Conservation (phyloP, 2,329 filamentous ascomycete genomes). For the Sordariomycetes sp. region DNA sequence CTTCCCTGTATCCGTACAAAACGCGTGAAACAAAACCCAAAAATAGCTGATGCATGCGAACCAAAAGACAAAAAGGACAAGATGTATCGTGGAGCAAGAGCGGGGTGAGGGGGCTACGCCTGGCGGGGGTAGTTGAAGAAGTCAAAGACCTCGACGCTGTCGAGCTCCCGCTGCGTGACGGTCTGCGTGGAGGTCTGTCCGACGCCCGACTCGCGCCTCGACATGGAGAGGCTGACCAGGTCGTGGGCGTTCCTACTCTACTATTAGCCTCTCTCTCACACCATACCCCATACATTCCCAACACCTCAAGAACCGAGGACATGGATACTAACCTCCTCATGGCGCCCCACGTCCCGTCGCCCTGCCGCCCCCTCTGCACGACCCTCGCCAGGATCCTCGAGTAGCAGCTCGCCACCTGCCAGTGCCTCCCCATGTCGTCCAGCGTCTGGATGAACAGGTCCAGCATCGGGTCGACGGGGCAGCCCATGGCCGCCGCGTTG, state of each 20-base stretch:
- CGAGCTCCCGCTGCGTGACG: slow-evolving; percentile 26
- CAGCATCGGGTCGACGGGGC: slow-evolving; percentile 24
- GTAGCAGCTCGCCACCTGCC: slow-evolving; percentile 31
- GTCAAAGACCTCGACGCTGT: slow-evolving; percentile 32
- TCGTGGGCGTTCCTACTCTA: slow-evolving; percentile 21
- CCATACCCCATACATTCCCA: background rate
- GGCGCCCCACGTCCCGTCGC: slow-evolving; percentile 22
- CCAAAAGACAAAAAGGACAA: no score
- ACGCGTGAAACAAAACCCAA: no score
- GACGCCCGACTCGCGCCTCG: slow-evolving; percentile 22
- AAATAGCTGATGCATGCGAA: no score
- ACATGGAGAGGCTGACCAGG: slow-evolving; percentile 23
- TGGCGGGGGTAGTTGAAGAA: slow-evolving; percentile 30
- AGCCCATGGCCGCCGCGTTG: slow-evolving; percentile 26
- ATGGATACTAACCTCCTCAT: slow-evolving; percentile 23
- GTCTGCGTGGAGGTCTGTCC: slow-evolving; percentile 26
- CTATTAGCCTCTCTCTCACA: background rate
- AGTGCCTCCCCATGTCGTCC: slow-evolving; percentile 27
- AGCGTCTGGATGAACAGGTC: slow-evolving; percentile 32
- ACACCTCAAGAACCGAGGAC: background rate
- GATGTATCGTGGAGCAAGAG: no score
- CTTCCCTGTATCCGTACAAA: no score
- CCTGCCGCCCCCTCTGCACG: slow-evolving; percentile 22
- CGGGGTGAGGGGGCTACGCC: background rate
- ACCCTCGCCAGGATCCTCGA: slow-evolving; percentile 27